Evolutionary conservation across 176 grass and related monocot species (phyloP), one percentile per base, ranked within the genome.

Genomic region (Lolium perenne): DNA sequence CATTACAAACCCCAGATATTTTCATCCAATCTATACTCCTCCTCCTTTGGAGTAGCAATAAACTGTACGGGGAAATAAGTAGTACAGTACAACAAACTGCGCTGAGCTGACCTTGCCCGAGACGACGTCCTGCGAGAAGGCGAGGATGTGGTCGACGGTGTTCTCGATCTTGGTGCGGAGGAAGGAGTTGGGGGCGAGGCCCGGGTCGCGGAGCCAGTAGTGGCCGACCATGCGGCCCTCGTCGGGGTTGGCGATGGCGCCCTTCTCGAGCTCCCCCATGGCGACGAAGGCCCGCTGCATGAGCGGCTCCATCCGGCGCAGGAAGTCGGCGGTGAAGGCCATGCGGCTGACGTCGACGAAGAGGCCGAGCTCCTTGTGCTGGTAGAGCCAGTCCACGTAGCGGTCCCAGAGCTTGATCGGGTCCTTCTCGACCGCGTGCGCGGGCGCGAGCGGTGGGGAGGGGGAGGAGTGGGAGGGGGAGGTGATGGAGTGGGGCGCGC

Each of bases 261-360:
- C 97, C 87, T 93, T 99, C 92, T 99, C 97, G 38, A 99, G 92
- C 40, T 99, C 97, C 88, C 77, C 67, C 97, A 99, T 99, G 63
- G 80, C 90, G 71, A 35, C 63, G 82, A 99, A 94, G 71, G 97
- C 92, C 11, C 51, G 76, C 79, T 96, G 94, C 87, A 99, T 29
- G 74, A 61, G 84, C 20, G 94, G 90, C 85, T 99, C 94, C 94
- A 99, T 96, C 89, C 50, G 50, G 41, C 45, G 79, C 29, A 99
- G 81, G 88, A 99, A 99, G 53, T 99, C 92, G 6, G 91, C 94
- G 0, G 92, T 94, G 90, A 99, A 97, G 14, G 92, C 97, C 66
- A 99, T 99, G 80, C 97, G 88, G 84, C 97, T 99, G 59, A 99
- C 94, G 80, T 99, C 97, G 29, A 99, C 87, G 86, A 94, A 94